A percentile compares a stretch with the other conserved stretches of the same genome.
phyloP scores from a whole-genome alignment of 208 protist species.

The Trichomonas vaginalis region DNA sequence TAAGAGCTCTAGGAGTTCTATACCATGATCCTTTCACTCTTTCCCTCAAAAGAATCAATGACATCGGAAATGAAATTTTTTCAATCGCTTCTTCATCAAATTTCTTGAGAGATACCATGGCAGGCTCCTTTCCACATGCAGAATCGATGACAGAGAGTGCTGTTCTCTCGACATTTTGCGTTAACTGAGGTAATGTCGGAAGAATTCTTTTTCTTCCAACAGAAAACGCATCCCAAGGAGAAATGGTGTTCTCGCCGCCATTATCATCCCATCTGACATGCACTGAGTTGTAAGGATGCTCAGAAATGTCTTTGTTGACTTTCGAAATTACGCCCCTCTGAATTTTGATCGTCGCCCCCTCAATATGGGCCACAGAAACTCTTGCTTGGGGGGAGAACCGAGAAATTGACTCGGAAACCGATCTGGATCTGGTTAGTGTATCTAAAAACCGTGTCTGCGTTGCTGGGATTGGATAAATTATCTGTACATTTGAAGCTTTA shows the following conservation, averaged over 20 bases:
- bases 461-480: background rate
- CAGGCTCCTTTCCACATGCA: background rate
- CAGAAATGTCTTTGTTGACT: no score
- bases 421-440: background rate
- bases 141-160: background rate
- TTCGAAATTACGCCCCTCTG: no score
- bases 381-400: no score
- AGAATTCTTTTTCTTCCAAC: background rate
- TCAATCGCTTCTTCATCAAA: background rate
- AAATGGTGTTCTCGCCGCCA: background rate
- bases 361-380: no score
- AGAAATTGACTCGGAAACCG: background rate
- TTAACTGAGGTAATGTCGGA: no score
- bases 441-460: background rate
- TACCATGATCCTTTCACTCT: background rate
- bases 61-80: background rate
- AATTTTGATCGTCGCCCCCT: no score
- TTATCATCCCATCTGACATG: background rate
- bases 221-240: background rate
- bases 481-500: background rate
- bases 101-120: no score
- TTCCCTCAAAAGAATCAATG: background rate
- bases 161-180: background rate
- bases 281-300: no score
- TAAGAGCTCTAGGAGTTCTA: background rate